phyloP scores from a whole-genome alignment of 768 basidiomycete species.

The Pleurotus citrinopileatus region DNA sequence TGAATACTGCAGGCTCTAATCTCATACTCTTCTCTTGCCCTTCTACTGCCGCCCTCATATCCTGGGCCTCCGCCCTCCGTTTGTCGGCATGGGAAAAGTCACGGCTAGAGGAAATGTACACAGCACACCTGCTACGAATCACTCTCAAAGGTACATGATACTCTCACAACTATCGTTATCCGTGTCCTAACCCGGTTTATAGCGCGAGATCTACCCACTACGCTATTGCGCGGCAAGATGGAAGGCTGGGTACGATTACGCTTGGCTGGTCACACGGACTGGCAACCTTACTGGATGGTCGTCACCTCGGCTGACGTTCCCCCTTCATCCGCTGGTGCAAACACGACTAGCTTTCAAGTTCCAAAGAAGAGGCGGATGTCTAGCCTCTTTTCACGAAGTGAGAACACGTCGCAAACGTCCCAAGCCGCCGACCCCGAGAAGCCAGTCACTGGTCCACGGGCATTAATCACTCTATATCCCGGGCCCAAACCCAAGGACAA shows the following conservation, averaged over 20 bases:
- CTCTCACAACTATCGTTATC: constrained; percentile 1
- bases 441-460: neutral
- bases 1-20: constrained; percentile 94
- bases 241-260: constrained; percentile 93
- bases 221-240: constrained; percentile 68
- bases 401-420: constrained; percentile 23
- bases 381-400: constrained; percentile 57
- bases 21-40: constrained; percentile 87
- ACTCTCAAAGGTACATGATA: constrained; percentile 44
- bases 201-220: constrained; percentile 55
- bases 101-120: constrained; percentile 95
- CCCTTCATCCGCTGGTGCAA: constrained; percentile 18
- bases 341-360: constrained; percentile 18
- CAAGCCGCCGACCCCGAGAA: constrained; percentile 26
- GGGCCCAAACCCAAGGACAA: constrained; percentile 72
- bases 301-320: constrained; percentile 37
- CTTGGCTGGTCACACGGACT: constrained; percentile 95
- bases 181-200: constrained; percentile 9
- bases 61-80: constrained; percentile 92
- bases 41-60: constrained; percentile 60
- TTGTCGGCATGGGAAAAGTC: constrained; percentile 94
- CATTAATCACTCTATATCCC: constrained; percentile 54
- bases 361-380: constrained; percentile 62
- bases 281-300: constrained; percentile 90
- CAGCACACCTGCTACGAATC: constrained; percentile 86